Base-by-base conservation (phyloP, 23 red algal species). In the Gracilariopsis chorda region DNA sequence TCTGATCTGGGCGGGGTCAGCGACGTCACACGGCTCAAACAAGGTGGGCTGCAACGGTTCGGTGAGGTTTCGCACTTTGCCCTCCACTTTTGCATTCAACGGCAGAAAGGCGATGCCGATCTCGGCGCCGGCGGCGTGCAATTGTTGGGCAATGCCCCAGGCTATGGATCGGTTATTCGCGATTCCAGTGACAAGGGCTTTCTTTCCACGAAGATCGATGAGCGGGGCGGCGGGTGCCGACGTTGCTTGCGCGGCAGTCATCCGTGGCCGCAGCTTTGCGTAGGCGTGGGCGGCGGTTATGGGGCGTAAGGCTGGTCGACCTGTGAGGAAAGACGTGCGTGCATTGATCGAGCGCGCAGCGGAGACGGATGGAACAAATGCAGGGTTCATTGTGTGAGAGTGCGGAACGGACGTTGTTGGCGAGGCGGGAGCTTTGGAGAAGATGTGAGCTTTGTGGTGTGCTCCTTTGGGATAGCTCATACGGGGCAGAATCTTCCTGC, bases 131-230 rank as follows among this genome's bases (percentile, higher is more conserved):
- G 96, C 96, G 45, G 77, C 68, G 17, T 51, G 47, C 17, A 98
- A 84, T 32, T 84, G 52, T 53, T 95, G 93, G 4, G 96, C 96
- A 32, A 98, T 88, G n/a, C 96, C 96, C 80, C 78, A 98, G 21
- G 96, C 96, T 59, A 98, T 98, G 35, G 96, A 98, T 32, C 89
- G 80, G 49, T 98, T 95, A 51, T 98, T 98, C 7, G 96, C 96
- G 42, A 98, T 98, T 28, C 96, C 96, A 5, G 96, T 98, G 9
- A 98, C 88, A 30, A 98, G 85, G 19, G 96, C 96, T 46, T 95
- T 95, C 80, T 98, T 98, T 19, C 96, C 96, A 10, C 77, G 90
- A 33, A 98, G 83, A 87, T 98, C 96, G 44, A 98, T 80, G 41
- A 98, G 80, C 48, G 96, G 96, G 16, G 80, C 25, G 21, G 87